Evolutionary conservation across 139 green algal genomes (phyloP).

Genomic region (Chlorella sp.): DNA sequence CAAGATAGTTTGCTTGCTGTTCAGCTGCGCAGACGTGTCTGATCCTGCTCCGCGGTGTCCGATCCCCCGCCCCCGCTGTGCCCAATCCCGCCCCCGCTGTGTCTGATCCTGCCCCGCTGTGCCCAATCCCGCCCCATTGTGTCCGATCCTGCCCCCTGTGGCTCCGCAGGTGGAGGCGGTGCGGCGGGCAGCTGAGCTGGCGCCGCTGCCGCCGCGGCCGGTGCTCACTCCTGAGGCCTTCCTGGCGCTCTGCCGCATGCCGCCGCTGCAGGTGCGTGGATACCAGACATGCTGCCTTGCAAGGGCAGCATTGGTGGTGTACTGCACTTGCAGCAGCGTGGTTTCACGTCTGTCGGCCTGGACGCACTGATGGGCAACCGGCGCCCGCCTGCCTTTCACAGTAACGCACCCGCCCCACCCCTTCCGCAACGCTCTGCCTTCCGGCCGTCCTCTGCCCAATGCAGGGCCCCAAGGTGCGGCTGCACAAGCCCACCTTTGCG

Average conservation of each 20-base stretch:
- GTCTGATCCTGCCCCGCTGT: too few relatives aligned
- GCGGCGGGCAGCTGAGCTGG: neutral
- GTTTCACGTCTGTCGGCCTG: neutral
- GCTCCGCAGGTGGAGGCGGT: constrained; percentile 32
- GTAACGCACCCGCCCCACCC: neutral
- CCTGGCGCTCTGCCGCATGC: constrained; percentile 60
- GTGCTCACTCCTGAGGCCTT: constrained; percentile 67
- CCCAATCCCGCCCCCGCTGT: too few relatives aligned
- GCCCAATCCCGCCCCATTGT: too few relatives aligned
- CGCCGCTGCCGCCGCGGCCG: constrained; percentile 24
- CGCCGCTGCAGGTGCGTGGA: constrained; percentile 51
- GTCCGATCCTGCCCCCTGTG: too few relatives aligned
- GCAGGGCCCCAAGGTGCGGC: constrained; percentile 38
- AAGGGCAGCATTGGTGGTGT: neutral
- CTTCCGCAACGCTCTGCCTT: neutral
- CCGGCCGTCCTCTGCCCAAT: neutral
- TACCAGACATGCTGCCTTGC: neutral
- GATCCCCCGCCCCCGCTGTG: too few relatives aligned
- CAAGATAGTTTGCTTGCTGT: too few relatives aligned
- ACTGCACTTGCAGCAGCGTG: neutral
- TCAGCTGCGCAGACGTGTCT: too few relatives aligned
- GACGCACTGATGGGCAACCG: neutral
- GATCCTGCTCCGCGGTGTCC: too few relatives aligned
- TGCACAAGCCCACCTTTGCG: constrained; percentile 59
- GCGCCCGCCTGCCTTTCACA: neutral